Percentiles rank a stretch among this genome's conserved stretches.
Evolutionary conservation across 352 stramenopile species (phyloP).

Genomic region (Phytophthora podocarpi): DNA sequence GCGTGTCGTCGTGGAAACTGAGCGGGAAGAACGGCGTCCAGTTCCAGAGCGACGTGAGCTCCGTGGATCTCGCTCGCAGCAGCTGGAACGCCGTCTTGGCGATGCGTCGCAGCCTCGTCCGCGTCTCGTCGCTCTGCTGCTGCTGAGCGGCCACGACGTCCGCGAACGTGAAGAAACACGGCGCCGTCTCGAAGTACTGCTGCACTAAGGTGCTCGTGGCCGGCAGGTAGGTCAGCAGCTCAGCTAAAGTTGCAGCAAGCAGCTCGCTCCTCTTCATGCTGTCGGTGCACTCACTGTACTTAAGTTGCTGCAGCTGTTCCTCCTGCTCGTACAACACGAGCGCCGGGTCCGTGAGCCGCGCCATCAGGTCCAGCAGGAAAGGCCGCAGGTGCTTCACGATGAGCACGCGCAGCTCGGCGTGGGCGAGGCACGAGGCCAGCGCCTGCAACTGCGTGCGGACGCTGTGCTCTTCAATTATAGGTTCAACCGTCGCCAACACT

Average conservation of each 20-base stretch:
- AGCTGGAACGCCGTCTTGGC: slow-evolving; percentile 66
- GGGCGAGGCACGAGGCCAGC: slow-evolving; percentile 56
- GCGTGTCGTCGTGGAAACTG: slow-evolving; percentile 67
- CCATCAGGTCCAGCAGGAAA: slow-evolving; percentile 75
- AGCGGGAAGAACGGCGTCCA: slow-evolving; percentile 84
- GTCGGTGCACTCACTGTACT: slow-evolving; percentile 46
- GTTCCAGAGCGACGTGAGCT: slow-evolving; percentile 74
- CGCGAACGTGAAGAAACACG: slow-evolving; percentile 81
- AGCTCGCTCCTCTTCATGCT: slow-evolving; percentile 56
- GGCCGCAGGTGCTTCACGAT: slow-evolving; percentile 69
- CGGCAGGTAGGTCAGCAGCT: slow-evolving; percentile 60
- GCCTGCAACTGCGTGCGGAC: slow-evolving; percentile 51
- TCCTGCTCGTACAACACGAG: slow-evolving; percentile 50
- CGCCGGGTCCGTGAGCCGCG: slow-evolving; percentile 59
- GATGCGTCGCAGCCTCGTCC: slow-evolving; percentile 55
- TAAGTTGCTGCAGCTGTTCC: neutral
- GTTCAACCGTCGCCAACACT: slow-evolving; percentile 6
- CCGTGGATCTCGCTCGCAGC: slow-evolving; percentile 53
- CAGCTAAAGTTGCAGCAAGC: slow-evolving; percentile 56
- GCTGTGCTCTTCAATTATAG: slow-evolving; percentile 20
- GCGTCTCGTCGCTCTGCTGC: slow-evolving; percentile 34
- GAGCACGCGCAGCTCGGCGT: slow-evolving; percentile 46
- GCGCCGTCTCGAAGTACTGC: slow-evolving; percentile 66
- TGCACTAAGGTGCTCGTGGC: slow-evolving; percentile 60
- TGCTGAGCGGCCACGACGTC: slow-evolving; percentile 52